Conservation (phyloP, 805 yeast species). For the Kockiozyma suomiensis region DNA sequence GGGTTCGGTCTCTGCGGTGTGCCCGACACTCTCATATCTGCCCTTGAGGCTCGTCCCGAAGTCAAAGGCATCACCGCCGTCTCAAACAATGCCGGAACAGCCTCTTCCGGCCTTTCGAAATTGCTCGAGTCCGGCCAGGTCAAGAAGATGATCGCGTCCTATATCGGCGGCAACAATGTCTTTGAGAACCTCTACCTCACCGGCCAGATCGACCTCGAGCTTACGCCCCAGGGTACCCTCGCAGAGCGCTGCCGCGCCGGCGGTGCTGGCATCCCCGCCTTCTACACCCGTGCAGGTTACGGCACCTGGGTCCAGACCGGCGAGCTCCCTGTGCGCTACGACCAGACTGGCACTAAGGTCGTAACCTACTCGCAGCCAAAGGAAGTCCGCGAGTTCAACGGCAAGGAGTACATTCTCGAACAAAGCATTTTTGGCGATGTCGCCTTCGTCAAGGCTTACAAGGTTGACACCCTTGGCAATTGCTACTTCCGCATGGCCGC, state of each 20-base stretch:
- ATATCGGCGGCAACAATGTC: slow-evolving; percentile 48
- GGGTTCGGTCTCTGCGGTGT: slow-evolving; percentile 56
- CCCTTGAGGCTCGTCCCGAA: slow-evolving; percentile 42
- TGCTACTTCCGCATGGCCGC: slow-evolving; percentile 53
- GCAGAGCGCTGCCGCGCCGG: slow-evolving; percentile 55
- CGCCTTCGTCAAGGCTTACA: slow-evolving; percentile 52
- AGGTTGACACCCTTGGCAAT: slow-evolving; percentile 54
- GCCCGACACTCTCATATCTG: slow-evolving; percentile 51
- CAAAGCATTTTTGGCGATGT: slow-evolving; percentile 50
- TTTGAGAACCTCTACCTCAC: slow-evolving; percentile 48
- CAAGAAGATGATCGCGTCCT: slow-evolving; percentile 51
- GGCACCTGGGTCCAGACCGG: slow-evolving; percentile 57
- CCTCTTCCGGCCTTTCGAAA: slow-evolving; percentile 49
- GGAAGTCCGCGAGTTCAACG: slow-evolving; percentile 50
- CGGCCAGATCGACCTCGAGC: slow-evolving; percentile 51
- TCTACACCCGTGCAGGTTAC: slow-evolving; percentile 54
- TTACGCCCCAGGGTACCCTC: slow-evolving; percentile 56
- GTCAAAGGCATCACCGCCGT: slow-evolving; percentile 49
- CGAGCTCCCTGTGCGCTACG: slow-evolving; percentile 50
- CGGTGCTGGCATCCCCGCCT: slow-evolving; percentile 54
- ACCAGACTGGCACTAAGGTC: slow-evolving; percentile 43
- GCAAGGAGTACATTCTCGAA: slow-evolving; percentile 50
- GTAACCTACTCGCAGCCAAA: slow-evolving; percentile 45
- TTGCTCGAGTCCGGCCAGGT: slow-evolving; percentile 50
- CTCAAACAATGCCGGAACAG: slow-evolving; percentile 55